Evolutionary conservation across 768 basidiomycete genomes (phyloP), one percentile per base, ranked within the genome.

Genomic region (Gymnopilus junonius): DNA sequence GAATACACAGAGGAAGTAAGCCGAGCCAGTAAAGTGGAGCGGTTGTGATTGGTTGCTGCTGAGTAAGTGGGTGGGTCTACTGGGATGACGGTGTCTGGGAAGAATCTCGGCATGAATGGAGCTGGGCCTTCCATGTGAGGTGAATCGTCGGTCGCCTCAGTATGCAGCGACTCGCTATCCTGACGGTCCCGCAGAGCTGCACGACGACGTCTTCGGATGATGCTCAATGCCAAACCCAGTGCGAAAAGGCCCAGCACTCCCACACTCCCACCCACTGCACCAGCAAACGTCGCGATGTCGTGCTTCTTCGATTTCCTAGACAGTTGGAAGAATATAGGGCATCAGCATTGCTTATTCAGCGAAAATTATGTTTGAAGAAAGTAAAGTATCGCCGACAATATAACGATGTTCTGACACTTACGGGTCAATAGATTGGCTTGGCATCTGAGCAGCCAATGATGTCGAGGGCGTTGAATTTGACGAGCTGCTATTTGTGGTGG

Each of bases 51-150:
- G 58, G 66, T 59, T 10, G 67, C 63, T 20, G 70, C 51, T 40
- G 69, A 64, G 58, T 69, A 70, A 20, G 69, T 70, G 35, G 70
- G 69, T 21, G 69, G 83, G 7, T 80, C 78, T 34, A 75, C 63
- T 37, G 75, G 74, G 17, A 81, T 74, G 31, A 77, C 69, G 0
- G 83, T 82, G 8, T 82, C 83, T 27, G 85, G 86, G 81, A 86
- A 86, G 72, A 80, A 86, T 68, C 84, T 81, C 72, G 85, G 84
- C 20, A 84, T 72, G 71, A 87, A 87, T 3, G 81, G 77, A 8
- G 73, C 74, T 27, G 83, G 82, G 11, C 83, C 85, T 21, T 71
- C 68, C 79, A 83, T 82, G 34, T 55, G 68, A 64, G 78, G 79
- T 67, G 75, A 69, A 76, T 76, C 76, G 64, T 76, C 75, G 75